Conservation (phyloP, 1,284 basidiomycete species). For the Irpex lacteus region DNA sequence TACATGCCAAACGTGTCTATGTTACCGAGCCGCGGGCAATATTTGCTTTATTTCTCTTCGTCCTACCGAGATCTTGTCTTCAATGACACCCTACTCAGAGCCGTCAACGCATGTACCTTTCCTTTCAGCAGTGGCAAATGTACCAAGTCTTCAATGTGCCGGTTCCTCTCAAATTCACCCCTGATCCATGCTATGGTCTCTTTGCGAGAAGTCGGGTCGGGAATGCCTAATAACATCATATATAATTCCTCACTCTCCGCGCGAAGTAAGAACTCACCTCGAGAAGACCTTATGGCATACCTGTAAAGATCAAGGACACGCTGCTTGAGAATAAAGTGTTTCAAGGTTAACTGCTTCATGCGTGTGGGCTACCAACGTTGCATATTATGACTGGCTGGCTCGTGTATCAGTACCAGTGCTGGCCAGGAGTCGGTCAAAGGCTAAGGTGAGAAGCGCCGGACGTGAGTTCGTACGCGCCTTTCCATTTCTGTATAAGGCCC, state of each 20-base stretch:
- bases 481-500: constrained; percentile 9
- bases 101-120: not conserved
- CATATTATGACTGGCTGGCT: not conserved
- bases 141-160: constrained; percentile 56
- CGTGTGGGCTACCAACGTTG: not conserved
- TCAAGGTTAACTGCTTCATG: constrained; percentile 43
- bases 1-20: not conserved
- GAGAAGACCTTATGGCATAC: constrained; percentile 60
- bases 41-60: constrained; percentile 56
- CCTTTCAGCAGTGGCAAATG: constrained; percentile 12
- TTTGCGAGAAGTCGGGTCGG: constrained; percentile 51
- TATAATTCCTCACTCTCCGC: constrained; percentile 4
- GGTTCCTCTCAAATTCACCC: constrained; percentile 64
- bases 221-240: constrained; percentile 47
- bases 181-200: constrained; percentile 75
- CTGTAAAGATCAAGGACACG: constrained; percentile 63
- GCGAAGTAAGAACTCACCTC: constrained; percentile 40
- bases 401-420: not conserved
- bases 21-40: constrained; percentile 24
- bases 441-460: not conserved
- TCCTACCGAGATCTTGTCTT: constrained; percentile 38
- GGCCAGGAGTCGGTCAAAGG: not conserved
- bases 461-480: constrained; percentile 8
- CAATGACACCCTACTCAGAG: constrained; percentile 25
- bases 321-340: constrained; percentile 71